Conservation (phyloP, 176 grass and related monocot species). For the Aegilops tauschii region DNA sequence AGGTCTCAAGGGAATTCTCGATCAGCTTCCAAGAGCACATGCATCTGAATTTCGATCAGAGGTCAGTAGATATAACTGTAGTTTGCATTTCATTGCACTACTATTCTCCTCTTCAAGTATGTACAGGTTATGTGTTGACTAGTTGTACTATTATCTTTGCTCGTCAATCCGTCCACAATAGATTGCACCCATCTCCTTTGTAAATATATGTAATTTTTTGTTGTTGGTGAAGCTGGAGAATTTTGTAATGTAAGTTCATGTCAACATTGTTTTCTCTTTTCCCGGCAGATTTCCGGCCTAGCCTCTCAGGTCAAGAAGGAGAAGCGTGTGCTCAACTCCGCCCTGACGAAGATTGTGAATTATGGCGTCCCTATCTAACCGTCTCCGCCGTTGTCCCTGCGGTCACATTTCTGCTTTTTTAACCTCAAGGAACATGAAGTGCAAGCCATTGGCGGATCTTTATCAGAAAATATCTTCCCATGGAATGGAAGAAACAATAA, state of each 20-base stretch:
- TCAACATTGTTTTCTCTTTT: neutral
- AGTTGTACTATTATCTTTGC: neutral
- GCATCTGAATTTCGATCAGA: conserved; percentile 55
- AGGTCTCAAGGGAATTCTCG: conserved; percentile 49
- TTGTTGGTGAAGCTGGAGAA: neutral
- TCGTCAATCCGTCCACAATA: neutral
- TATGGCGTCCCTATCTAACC: conserved; percentile 41
- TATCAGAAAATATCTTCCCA: neutral
- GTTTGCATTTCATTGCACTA: neutral
- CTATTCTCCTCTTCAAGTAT: neutral
- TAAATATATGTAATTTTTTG: neutral
- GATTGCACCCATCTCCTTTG: neutral
- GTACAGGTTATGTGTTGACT: neutral
- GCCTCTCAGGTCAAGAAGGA: conserved; percentile 55
- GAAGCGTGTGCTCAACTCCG: conserved; percentile 28
- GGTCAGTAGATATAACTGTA: conserved; percentile 24
- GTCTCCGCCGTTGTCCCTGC: neutral
- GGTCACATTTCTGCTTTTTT: neutral
- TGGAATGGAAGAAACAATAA: neutral
- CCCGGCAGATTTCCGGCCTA: conserved; percentile 34
- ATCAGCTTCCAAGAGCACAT: conserved; percentile 52
- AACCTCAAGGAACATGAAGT: neutral
- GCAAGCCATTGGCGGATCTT: neutral
- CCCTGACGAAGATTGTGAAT: conserved; percentile 51
- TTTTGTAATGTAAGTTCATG: neutral